These are phyloP conservation scores for Capsicum pubescens DNA, from an alignment of 257 asterid species.

Conservation along the genomic window DNA sequence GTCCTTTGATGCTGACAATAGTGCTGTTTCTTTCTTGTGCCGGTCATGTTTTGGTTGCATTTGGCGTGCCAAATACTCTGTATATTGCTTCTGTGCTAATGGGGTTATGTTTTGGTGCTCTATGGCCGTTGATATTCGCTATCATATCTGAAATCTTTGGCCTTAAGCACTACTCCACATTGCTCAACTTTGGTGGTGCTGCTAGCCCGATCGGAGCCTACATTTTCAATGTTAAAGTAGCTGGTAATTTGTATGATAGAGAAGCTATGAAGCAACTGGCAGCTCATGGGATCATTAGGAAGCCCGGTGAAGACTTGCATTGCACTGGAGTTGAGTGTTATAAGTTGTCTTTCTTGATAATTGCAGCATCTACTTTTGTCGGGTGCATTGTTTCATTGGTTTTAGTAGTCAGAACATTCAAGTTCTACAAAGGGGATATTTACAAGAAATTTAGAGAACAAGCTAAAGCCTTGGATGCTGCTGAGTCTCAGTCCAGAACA, in stretches of 20 bases:
- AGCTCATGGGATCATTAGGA: constrained; percentile 42
- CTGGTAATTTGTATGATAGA: constrained; percentile 55
- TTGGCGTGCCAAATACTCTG: constrained; percentile 46
- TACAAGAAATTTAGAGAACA: constrained; percentile 56
- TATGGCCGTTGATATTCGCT: constrained; percentile 51
- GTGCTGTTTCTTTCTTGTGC: constrained; percentile 48
- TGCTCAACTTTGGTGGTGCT: constrained; percentile 58
- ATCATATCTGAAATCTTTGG: constrained; percentile 57
- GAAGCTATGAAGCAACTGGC: constrained; percentile 53
- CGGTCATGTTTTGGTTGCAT: constrained; percentile 53
- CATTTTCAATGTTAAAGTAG: constrained; percentile 53
- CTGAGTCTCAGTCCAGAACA: constrained; percentile 21
- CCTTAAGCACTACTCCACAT: constrained; percentile 54
- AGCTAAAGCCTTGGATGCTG: constrained; percentile 20
- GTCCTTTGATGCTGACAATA: constrained; percentile 47
- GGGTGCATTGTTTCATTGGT: constrained; percentile 42
- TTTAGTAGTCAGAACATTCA: constrained; percentile 54
- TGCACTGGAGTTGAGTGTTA: constrained; percentile 56
- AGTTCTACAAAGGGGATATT: constrained; percentile 57
- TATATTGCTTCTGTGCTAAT: constrained; percentile 45
- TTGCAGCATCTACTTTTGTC: constrained; percentile 45
- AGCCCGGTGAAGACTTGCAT: constrained; percentile 44
- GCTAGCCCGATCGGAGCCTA: constrained; percentile 64
- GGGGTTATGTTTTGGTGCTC: constrained; percentile 57
- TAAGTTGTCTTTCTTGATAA: constrained; percentile 47